Evolutionary conservation across 2,329 filamentous ascomycete genomes (phyloP), one percentile per base, ranked within the genome.

Genomic region (Hymenoscyphus albidus): DNA sequence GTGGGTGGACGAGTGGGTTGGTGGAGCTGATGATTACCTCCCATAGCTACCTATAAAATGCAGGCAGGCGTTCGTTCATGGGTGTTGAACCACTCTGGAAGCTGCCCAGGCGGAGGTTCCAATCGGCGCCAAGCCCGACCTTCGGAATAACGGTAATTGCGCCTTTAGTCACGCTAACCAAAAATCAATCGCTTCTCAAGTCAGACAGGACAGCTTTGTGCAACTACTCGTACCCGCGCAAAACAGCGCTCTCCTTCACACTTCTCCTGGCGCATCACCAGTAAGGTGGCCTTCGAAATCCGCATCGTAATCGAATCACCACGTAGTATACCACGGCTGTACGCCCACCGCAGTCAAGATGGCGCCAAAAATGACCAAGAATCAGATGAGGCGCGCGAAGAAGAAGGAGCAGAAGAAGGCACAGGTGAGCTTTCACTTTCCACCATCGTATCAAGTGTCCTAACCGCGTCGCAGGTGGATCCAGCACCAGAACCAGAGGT

Each of bases 381-480:
- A 97, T 79, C 92, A 96, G 79, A 89, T 93, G 82, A 87, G 93
- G 77, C 88, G 94, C 77, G 91, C 92, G 59, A 93, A 94, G 82
- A 97, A 95, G 85, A 97, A 97, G 88, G 90, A 92, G 73, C 87
- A 92, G 76, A 96, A 96, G 80, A 88, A 88, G 70, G 80, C 84
- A 76, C 80, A 87, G 72, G 85, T 86, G 62, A 68, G 77, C 27
- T 13, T 40, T 10, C n/a, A 40, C 51, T 27, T 12, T 4, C n/a
- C 48, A 54, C 48, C 10, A 13, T 54, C 48, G 13, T 22, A 18
- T 10, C 48, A 54, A 27, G 27, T 54, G 22, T 56, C 14, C 60
- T 62, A 56, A 62, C 13, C 18, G 38, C 22, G 27, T 38, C 59
- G 66, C 77, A 77, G 77, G 78, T 69, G 59, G 72, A 74, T 38